Conservation (phyloP, 2,329 filamentous ascomycete species). For the Sodiomyces alkalinus region DNA sequence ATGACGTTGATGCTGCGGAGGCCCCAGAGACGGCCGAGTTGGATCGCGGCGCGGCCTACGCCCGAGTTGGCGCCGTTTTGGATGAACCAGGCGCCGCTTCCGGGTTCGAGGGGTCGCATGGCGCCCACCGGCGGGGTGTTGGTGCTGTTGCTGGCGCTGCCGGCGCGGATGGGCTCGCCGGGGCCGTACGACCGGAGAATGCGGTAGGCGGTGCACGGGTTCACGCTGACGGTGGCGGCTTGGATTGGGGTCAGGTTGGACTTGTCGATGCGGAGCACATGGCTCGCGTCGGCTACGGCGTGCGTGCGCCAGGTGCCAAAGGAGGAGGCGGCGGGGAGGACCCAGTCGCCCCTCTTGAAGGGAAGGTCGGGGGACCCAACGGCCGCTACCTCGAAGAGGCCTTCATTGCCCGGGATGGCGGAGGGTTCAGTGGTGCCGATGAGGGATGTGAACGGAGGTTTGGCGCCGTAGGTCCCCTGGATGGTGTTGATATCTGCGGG, state of each 20-base stretch:
- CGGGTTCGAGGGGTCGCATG: conserved; percentile 27
- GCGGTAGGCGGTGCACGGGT: conserved; percentile 86
- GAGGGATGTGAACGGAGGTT: conserved; percentile 58
- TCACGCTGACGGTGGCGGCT: conserved; percentile 78
- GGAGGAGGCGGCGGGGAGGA: conserved; percentile 68
- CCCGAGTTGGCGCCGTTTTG: conserved; percentile 95
- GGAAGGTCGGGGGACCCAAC: conserved; percentile 39
- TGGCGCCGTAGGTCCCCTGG: conserved; percentile 86
- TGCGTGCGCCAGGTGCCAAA: conserved; percentile 96
- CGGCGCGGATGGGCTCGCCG: conserved; percentile 26
- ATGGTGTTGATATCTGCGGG: conserved; percentile 97
- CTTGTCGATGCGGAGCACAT: conserved; percentile 56
- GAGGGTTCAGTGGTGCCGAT: conserved; percentile 66
- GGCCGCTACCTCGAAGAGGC: conserved; percentile 75
- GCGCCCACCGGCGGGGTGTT: too few species aligned
- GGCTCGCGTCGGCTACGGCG: conserved; percentile 43
- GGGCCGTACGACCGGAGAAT: conserved; percentile 72
- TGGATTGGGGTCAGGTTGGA: conserved; percentile 59
- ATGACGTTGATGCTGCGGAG: conserved; percentile 83
- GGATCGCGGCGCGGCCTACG: conserved; percentile 81
- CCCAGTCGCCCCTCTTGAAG: conserved; percentile 74
- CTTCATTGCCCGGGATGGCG: conserved; percentile 79
- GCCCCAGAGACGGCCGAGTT: conserved; percentile 75
- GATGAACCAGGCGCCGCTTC: conserved; percentile 72
- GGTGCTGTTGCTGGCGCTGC: too few species aligned